Evolutionary conservation across 352 stramenopile species (phyloP).

Genomic region (Globisporangium nodosum): DNA sequence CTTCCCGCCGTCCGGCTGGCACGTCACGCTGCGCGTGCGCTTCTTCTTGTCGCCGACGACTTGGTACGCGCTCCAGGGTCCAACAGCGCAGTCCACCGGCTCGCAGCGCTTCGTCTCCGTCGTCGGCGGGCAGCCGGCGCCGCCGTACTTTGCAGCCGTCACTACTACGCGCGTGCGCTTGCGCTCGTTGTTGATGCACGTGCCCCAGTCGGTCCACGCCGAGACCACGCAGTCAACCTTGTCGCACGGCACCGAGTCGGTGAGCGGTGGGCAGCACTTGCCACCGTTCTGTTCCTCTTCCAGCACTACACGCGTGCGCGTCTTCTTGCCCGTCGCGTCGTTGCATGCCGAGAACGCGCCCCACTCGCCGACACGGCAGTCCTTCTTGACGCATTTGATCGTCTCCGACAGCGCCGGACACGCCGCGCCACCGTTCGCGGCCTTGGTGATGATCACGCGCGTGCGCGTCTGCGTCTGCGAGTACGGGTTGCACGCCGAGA

Average conservation of each 20-base stretch:
- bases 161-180: constrained; percentile 26
- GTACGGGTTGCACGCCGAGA: constrained; percentile 20
- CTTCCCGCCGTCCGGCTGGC: constrained; percentile 29
- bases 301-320: constrained; percentile 37
- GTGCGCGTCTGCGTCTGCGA: constrained; percentile 31
- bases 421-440: constrained; percentile 19
- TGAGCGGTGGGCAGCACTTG: constrained; percentile 19
- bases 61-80: constrained; percentile 27
- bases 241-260: constrained; percentile 25
- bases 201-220: constrained; percentile 33
- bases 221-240: constrained; percentile 38
- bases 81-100: constrained; percentile 37
- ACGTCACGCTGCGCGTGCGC: constrained; percentile 30
- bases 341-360: constrained; percentile 28
- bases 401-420: constrained; percentile 27
- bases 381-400: constrained; percentile 17
- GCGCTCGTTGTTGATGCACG: constrained; percentile 30
- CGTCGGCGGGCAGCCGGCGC: constrained; percentile 19
- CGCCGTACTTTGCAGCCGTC: constrained; percentile 32
- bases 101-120: constrained; percentile 23
- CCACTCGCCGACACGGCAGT: constrained; percentile 32
- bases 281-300: constrained; percentile 30
- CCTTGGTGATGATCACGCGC: constrained; percentile 18
- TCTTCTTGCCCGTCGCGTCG: constrained; percentile 26
- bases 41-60: constrained; percentile 32